Evolutionary conservation across 2,329 filamentous ascomycete genomes (phyloP).

Genomic region (Sphaerostilbella broomeana): DNA sequence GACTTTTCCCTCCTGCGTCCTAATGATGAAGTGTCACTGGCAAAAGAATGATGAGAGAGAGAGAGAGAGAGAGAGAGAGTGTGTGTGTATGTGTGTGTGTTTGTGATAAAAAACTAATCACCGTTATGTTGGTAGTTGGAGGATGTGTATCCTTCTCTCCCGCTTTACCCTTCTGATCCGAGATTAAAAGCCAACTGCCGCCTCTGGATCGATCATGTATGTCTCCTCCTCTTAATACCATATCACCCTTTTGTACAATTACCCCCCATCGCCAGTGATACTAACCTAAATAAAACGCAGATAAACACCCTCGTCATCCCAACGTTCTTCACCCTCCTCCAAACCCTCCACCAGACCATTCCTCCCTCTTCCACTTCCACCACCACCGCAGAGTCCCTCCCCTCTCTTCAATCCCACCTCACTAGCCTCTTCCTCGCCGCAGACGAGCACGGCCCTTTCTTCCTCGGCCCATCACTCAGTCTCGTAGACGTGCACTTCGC

Average conservation of each 20-base stretch:
- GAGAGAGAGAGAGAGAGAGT: too few relatives aligned
- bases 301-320: constrained; percentile 73
- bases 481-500: constrained; percentile 70
- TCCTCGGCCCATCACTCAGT: constrained; percentile 46
- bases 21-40: too few relatives aligned
- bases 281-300: constrained; percentile 35
- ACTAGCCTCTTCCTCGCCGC: constrained; percentile 42
- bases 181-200: constrained; percentile 67
- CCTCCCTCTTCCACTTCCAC: constrained; percentile 40
- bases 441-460: constrained; percentile 57
- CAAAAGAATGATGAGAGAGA: too few relatives aligned
- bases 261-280: too few relatives aligned
- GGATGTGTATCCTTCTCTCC: constrained; percentile 55
- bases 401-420: constrained; percentile 60
- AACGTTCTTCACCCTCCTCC: constrained; percentile 66
- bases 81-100: neutral
- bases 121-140: constrained; percentile 58
- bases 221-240: constrained; percentile 19
- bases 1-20: constrained; percentile 66
- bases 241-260: too few relatives aligned
- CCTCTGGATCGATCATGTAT: constrained; percentile 74
- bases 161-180: constrained; percentile 58
- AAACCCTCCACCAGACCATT: too few relatives aligned
- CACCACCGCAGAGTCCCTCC: constrained; percentile 27
- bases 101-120: constrained; percentile 45